Evolutionary conservation across 192 early-diverging fungal species (phyloP).

Genomic region (Gamsiella multidivaricata): DNA sequence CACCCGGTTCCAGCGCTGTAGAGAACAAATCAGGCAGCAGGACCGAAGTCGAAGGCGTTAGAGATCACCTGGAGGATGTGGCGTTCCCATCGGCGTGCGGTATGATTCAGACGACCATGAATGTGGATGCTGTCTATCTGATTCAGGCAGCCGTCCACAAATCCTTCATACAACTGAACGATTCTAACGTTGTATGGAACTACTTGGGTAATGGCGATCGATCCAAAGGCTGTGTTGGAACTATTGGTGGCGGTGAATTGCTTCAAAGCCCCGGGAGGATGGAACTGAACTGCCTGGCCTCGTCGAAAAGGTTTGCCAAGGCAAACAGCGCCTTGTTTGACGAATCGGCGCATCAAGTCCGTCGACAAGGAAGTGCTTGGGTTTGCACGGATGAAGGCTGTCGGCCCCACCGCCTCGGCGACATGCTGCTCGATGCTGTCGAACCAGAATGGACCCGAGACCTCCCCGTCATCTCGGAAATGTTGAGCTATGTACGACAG

Average conservation of each 20-base stretch:
- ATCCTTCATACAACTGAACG: constrained; percentile 3
- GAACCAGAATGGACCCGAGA: constrained; percentile 22
- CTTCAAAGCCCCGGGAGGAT: neutral
- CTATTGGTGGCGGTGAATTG: neutral
- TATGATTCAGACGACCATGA: constrained; percentile 34
- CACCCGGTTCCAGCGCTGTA: neutral
- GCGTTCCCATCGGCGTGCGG: constrained; percentile 35
- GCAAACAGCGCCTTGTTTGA: neutral
- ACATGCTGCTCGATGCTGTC: neutral
- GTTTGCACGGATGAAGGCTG: constrained; percentile 24
- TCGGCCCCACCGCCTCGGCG: constrained; percentile 27
- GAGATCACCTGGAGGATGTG: constrained; percentile 13
- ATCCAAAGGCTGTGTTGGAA: constrained; percentile 1
- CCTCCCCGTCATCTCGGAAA: constrained; percentile 17
- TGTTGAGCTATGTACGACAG: constrained; percentile 27
- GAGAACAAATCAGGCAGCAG: neutral
- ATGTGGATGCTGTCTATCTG: constrained; percentile 34
- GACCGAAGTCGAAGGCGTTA: neutral
- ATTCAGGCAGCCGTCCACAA: constrained; percentile 9
- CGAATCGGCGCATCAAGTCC: neutral
- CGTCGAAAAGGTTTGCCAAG: neutral
- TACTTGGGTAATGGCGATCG: constrained; percentile 5
- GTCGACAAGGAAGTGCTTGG: constrained; percentile 12
- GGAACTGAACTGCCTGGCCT: constrained; percentile 9
- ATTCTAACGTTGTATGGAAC: constrained; percentile 14